Base-by-base conservation (phyloP, 2,329 filamentous ascomycete genomes). In the Ophiocordyceps camponoti-rufipedis region DNA sequence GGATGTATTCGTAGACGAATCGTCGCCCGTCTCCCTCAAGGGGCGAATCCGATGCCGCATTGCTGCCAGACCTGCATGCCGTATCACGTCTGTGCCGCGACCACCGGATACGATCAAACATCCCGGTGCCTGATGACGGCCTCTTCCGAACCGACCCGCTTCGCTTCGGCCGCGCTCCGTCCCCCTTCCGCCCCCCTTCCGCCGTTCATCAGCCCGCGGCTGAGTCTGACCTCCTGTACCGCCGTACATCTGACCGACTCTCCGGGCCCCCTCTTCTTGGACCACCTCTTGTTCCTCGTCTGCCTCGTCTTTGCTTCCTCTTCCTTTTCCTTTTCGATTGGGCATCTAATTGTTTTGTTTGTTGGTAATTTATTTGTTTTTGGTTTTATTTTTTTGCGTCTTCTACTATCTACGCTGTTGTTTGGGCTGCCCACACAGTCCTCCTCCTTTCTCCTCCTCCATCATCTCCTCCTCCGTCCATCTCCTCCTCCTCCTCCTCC, bases 221-320 rank as follows among this genome's bases (percentile, higher is more conserved):
- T 23, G 42, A 32, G n/a, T 43, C 29, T 35, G 16, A 32, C 7
- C 23, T 23, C 23, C 23, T 18, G 28, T 32, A 39, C 18, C 40
- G 28, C 16, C 42, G 31, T 41, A 42, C 44, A 41, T 43, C 14
- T n/a, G 16, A 23, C 9, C 23, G 41, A 18, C 19, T 31, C 28
- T 43, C 45, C 45, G 11, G 45, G 38, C 14, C 35, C 14, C 14
- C 35, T 16, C 35, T 10, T 16, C 14, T 19, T 12, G 12, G 9
- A 10, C 19, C 39, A 32, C 43, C 46, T 45, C 44, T 44, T 44
- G 45, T 48, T 45, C 44, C 41, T 44, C 46, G 41, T 18, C 23
- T 23, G 44, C 14, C 35, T 38, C 16, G 35, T 38, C 44, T 45
- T 43, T 43, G 32, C 43, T 43, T 43, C 35, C 35, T 35, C 6